Conservation (phyloP, 768 basidiomycete genomes). For the Gloeopeniophorella convolvens region DNA sequence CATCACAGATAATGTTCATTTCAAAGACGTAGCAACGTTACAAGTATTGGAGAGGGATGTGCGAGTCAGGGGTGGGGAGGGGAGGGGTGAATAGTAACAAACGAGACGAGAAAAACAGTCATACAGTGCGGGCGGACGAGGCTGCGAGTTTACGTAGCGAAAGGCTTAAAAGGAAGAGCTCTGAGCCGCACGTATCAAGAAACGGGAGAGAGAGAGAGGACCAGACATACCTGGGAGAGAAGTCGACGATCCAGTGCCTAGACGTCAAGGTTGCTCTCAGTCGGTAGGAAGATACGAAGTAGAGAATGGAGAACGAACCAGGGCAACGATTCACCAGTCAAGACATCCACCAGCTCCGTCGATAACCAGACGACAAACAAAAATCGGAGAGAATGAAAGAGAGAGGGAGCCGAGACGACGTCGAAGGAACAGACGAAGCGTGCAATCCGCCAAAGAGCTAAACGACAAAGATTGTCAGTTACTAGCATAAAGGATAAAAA, state of each 20-base stretch:
- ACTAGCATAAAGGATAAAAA: conserved; percentile 3
- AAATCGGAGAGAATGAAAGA: conserved; percentile 6
- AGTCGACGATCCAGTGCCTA: conserved; percentile 12
- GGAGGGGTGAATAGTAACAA: not conserved
- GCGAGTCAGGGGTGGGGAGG: not conserved
- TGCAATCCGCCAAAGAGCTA: conserved; percentile 6
- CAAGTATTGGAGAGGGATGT: not conserved
- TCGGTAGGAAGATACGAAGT: conserved; percentile 10
- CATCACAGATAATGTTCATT: not conserved
- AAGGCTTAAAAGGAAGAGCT: too few relatives aligned
- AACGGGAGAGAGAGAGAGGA: not conserved
- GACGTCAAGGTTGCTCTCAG: conserved; percentile 15
- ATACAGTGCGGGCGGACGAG: not conserved
- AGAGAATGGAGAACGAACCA: conserved; percentile 17
- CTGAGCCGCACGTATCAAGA: too few relatives aligned
- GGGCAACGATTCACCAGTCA: conserved; percentile 11
- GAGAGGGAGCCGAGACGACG: not conserved
- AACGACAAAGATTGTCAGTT: conserved; percentile 5
- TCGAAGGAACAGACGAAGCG: conserved; percentile 3
- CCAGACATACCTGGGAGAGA: not conserved
- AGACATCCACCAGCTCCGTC: conserved; percentile 8
- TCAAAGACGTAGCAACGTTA: not conserved
- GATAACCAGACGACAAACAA: not conserved
- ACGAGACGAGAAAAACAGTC: not conserved
- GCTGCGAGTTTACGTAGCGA: too few relatives aligned